Conservation (phyloP, 495 filamentous ascomycete species). For the Podospora conica region DNA sequence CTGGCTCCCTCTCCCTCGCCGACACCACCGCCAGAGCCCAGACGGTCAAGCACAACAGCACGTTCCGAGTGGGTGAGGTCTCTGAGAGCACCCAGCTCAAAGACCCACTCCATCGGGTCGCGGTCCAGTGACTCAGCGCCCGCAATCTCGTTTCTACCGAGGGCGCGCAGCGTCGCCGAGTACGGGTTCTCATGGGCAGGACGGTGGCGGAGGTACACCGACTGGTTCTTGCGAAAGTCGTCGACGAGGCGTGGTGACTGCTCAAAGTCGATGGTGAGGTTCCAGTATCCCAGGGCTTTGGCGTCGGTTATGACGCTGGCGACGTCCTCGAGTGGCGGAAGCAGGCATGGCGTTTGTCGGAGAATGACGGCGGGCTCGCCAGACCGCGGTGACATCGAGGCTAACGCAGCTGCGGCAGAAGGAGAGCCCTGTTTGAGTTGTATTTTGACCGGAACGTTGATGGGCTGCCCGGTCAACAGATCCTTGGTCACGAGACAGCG, state of each 20-base stretch:
- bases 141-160: slow-evolving; percentile 43
- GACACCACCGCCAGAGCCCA: slow-evolving; percentile 35
- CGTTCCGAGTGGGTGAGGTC: slow-evolving; percentile 71
- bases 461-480: slow-evolving; percentile 70
- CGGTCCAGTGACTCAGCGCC: slow-evolving; percentile 11
- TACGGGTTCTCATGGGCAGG: slow-evolving; percentile 66
- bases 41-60: slow-evolving; percentile 57
- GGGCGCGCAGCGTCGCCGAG: slow-evolving; percentile 62
- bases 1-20: slow-evolving; percentile 42
- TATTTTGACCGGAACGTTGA: slow-evolving; percentile 61
- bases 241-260: slow-evolving; percentile 56
- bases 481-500: slow-evolving; percentile 84
- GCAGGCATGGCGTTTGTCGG: slow-evolving; percentile 64
- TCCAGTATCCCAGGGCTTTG: slow-evolving; percentile 71
- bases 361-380: slow-evolving; percentile 17
- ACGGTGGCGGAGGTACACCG: slow-evolving; percentile 73
- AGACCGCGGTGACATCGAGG: not conserved
- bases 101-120: slow-evolving; percentile 68
- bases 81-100: slow-evolving; percentile 54
- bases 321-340: slow-evolving; percentile 72
- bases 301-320: slow-evolving; percentile 55
- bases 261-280: slow-evolving; percentile 71
- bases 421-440: slow-evolving; percentile 25
- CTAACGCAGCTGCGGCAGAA: slow-evolving; percentile 15
- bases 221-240: slow-evolving; percentile 69